These are phyloP conservation scores for Dacryopinax primogenitus DNA, from an alignment of 768 basidiomycete genomes.

Conservation along the genomic window DNA sequence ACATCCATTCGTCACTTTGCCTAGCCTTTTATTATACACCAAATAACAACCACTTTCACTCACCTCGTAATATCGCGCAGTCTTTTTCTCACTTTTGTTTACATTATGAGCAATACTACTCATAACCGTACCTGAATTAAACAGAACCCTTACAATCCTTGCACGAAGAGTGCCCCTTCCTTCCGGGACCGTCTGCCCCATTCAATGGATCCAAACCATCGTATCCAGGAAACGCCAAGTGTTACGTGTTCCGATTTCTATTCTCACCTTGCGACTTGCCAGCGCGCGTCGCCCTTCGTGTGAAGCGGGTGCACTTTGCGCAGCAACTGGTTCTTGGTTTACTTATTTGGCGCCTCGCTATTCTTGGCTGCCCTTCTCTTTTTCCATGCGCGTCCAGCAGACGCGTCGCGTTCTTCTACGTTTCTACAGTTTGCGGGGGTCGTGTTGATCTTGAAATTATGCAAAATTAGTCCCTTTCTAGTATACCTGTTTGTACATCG, in stretches of 20 bases:
- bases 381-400: not conserved
- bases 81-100: not conserved
- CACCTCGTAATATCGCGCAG: not conserved
- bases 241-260: not conserved
- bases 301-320: not conserved
- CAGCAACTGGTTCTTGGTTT: no score
- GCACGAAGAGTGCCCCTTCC: not conserved
- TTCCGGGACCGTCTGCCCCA: not conserved
- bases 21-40: not conserved
- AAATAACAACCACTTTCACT: not conserved
- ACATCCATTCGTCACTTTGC: not conserved
- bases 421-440: no score
- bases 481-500: no score
- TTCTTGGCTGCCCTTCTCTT: not conserved
- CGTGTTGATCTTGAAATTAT: no score
- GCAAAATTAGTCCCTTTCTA: no score
- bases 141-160: no score
- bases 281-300: not conserved
- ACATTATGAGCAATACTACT: no score
- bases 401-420: not conserved
- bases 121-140: slow-evolving; percentile 9
- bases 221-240: not conserved
- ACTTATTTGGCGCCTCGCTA: not conserved
- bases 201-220: not conserved
- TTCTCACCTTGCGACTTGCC: not conserved